phyloP scores from a whole-genome alignment of 768 basidiomycete genomes.

The Stropharia rugosoannulata region DNA sequence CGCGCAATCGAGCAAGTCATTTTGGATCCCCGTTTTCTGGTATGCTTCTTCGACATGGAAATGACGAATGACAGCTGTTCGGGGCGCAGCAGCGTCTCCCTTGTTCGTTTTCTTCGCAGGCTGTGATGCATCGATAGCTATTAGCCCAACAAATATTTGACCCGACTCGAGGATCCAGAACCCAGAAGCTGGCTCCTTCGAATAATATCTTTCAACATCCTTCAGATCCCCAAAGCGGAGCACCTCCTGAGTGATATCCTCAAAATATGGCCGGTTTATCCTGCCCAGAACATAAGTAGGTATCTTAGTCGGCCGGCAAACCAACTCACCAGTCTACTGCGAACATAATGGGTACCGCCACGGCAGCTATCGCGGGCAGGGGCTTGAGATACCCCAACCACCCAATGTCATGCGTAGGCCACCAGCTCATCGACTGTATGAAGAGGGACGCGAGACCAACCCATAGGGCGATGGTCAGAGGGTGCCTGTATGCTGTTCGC shows the following conservation, averaged over 20 bases:
- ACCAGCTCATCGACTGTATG: slow-evolving; percentile 63
- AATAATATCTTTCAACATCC: slow-evolving; percentile 55
- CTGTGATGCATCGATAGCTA: slow-evolving; percentile 65
- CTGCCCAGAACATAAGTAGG: slow-evolving; percentile 32
- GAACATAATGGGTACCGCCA: slow-evolving; percentile 64
- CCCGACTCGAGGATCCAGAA: slow-evolving; percentile 69
- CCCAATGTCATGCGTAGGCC: slow-evolving; percentile 53
- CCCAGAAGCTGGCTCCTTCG: slow-evolving; percentile 59
- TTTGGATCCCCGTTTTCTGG: slow-evolving; percentile 53
- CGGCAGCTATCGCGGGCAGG: slow-evolving; percentile 64
- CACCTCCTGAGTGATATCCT: slow-evolving; percentile 47
- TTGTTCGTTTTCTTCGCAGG: slow-evolving; percentile 26
- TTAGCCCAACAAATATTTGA: slow-evolving; percentile 58
- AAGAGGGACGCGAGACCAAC: slow-evolving; percentile 55
- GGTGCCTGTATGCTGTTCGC: slow-evolving; percentile 51
- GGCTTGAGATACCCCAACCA: slow-evolving; percentile 52
- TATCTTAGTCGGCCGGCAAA: background rate
- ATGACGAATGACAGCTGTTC: slow-evolving; percentile 68
- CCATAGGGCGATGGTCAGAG: slow-evolving; percentile 63
- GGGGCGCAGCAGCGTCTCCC: slow-evolving; percentile 24
- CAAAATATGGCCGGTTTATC: slow-evolving; percentile 71
- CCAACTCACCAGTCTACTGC: slow-evolving; percentile 64
- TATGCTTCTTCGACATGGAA: slow-evolving; percentile 71
- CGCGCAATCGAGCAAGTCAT: slow-evolving; percentile 65
- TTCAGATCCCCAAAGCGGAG: slow-evolving; percentile 57